Conservation (phyloP, 2,329 filamentous ascomycete genomes). For the Diaporthe ilicicola region DNA sequence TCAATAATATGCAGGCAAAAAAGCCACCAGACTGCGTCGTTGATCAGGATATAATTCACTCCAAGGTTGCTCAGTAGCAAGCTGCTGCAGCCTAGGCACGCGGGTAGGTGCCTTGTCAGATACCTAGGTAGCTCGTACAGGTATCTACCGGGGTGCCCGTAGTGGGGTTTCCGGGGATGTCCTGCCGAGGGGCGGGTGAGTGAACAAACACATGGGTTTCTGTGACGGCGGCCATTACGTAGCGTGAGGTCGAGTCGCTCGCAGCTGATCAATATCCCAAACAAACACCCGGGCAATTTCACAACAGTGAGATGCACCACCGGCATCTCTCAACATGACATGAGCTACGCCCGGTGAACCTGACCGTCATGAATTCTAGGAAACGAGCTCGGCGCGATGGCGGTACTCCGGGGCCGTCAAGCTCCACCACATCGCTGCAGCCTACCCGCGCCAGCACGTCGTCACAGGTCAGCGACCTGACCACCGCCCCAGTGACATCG, state of each 20-base stretch:
- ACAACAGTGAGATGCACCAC: background rate
- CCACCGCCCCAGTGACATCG: slow-evolving; percentile 25
- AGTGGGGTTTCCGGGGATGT: background rate
- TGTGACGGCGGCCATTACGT: slow-evolving; percentile 22
- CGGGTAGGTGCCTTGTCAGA: background rate
- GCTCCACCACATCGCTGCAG: slow-evolving; percentile 36
- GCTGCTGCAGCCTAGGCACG: too few relatives aligned
- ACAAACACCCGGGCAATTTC: background rate
- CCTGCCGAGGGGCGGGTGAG: slow-evolving; percentile 1
- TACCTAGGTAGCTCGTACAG: background rate
- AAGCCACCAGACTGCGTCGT: too few relatives aligned
- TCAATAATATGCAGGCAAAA: too few relatives aligned
- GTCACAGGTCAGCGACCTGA: slow-evolving; percentile 31
- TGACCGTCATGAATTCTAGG: slow-evolving; percentile 48
- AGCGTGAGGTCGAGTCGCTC: background rate
- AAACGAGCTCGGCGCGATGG: slow-evolving; percentile 52
- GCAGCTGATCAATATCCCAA: slow-evolving; percentile 16
- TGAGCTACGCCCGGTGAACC: slow-evolving; percentile 12
- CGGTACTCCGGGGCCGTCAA: slow-evolving; percentile 34
- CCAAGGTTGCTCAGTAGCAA: too few relatives aligned
- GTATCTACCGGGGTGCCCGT: slow-evolving; percentile 14
- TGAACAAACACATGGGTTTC: slow-evolving; percentile 19
- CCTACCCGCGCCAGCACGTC: slow-evolving; percentile 31
- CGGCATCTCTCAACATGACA: background rate
- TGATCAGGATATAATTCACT: too few relatives aligned